Evolutionary conservation across 2,329 filamentous ascomycete genomes (phyloP), one percentile per base, ranked within the genome.

Genomic region (Venturia aucupariae): DNA sequence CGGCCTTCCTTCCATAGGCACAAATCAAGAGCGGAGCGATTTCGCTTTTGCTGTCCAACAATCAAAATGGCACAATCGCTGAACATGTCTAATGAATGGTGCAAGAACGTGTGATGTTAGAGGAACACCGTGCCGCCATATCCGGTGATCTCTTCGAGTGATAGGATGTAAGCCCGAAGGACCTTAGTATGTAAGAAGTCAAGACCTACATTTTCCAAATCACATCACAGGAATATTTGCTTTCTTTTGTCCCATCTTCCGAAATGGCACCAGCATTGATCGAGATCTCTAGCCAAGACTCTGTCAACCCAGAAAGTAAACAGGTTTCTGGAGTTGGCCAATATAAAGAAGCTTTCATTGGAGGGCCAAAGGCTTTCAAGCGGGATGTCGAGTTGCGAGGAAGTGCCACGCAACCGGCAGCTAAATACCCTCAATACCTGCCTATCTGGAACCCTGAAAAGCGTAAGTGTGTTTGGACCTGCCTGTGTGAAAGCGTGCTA

Each of bases 391-490:
- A 86, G 68, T 68, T 83, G 44, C 76, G 83, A 61, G 83, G 83
- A 4, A 81, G 79, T 13, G 78, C 72, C 2, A 82, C 79, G 66
- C 78, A 83, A 68, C 76, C 80, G 19, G 80, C 83, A 11, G 82
- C 82, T 6, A 80, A 85, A 72, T 92, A 90, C 68, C 86, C 86
- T 4, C 80, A 90, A 71, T 92, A 92, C 72, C 82, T 91, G 10
- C 88, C 88, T 2, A 86, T 84, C 1, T 90, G 87, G 87, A 82
- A 88, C 70, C 79, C 81, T 48, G 80, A 85, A 67, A 82, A 86
- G 74, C 81, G 80, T 76, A 38, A 55, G 42, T 19, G 8, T 27
- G 13, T 42, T 30, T 5, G 32, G 17, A 27, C n/a, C 24, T 44
- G 2, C n/a, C 5, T 17, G 35, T 48, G 48, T 10, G 13, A 62